phyloP scores from a whole-genome alignment of 108 stramenopile species.

The Skeletonema potamos region DNA sequence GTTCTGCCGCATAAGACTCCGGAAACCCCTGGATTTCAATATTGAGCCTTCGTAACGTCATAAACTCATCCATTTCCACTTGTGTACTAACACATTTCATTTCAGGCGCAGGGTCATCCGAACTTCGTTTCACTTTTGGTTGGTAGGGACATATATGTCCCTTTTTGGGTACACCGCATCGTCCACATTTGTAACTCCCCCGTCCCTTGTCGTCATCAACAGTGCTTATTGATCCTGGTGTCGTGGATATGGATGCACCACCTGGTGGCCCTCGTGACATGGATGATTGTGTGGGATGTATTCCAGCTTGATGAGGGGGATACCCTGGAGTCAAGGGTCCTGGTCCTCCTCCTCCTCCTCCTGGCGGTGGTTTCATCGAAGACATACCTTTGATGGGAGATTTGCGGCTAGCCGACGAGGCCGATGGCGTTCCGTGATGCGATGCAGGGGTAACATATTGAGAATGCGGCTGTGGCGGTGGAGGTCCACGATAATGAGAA shows the following conservation, averaged over 20 bases:
- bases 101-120: slow-evolving; percentile 82
- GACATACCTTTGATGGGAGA: neutral
- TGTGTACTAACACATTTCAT: slow-evolving; percentile 85
- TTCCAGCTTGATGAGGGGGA: neutral
- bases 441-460: neutral
- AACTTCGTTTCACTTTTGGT: slow-evolving; percentile 78
- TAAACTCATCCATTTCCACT: slow-evolving; percentile 92
- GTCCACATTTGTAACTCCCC: slow-evolving; percentile 84
- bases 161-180: slow-evolving; percentile 91
- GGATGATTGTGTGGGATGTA: slow-evolving; percentile 6
- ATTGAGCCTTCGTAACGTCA: slow-evolving; percentile 85
- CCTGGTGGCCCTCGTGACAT: neutral
- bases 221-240: slow-evolving; percentile 19
- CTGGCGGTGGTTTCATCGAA: neutral
- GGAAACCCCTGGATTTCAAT: slow-evolving; percentile 89
- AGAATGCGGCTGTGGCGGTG: neutral
- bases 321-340: slow-evolving; percentile 5
- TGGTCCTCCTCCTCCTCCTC: neutral
- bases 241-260: neutral
- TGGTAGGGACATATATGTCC: slow-evolving; percentile 94
- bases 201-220: slow-evolving; percentile 77
- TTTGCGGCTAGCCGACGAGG: neutral
- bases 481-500: neutral
- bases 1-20: slow-evolving; percentile 81
- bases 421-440: neutral